Evolutionary conservation across 345 rosid genomes (phyloP).

Genomic region (Noccaea caerulescens): DNA sequence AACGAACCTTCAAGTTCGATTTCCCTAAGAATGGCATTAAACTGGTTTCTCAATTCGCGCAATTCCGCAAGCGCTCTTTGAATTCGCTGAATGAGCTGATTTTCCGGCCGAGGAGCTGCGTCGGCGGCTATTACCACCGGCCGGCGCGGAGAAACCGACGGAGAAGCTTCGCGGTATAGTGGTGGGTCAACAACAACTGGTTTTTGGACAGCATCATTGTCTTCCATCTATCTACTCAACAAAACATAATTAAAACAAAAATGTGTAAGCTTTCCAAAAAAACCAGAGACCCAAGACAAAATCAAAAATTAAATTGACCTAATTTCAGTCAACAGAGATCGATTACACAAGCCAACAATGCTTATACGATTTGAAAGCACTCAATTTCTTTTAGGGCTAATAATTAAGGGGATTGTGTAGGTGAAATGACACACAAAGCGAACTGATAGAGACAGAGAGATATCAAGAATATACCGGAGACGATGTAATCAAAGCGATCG

Average conservation of each 20-base stretch:
- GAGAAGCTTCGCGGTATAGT: conserved; percentile 32
- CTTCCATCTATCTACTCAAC: conserved; percentile 36
- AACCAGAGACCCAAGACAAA: background rate
- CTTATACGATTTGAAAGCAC: conserved; percentile 9
- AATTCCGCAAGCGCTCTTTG: conserved; percentile 42
- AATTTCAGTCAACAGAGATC: background rate
- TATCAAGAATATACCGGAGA: conserved; percentile 8
- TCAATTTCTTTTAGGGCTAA: conserved; percentile 20
- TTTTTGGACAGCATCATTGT: conserved; percentile 35
- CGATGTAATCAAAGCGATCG: background rate
- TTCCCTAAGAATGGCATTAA: conserved; percentile 42
- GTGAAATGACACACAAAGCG: background rate
- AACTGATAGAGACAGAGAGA: background rate
- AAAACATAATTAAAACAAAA: conserved; percentile 3
- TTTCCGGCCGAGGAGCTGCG: conserved; percentile 21
- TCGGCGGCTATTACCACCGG: conserved; percentile 7
- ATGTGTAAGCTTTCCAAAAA: background rate
- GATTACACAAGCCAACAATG: conserved; percentile 7
- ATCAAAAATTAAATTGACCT: background rate
- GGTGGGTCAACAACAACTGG: conserved; percentile 47
- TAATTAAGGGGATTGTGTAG: background rate
- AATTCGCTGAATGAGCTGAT: conserved; percentile 36
- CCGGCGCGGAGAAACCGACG: conserved; percentile 11
- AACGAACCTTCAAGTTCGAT: conserved; percentile 28
- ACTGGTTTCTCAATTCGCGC: conserved; percentile 39